Evolutionary conservation across 495 filamentous ascomycete species (phyloP).

Genomic region (Astrothelium macrocarpum): DNA sequence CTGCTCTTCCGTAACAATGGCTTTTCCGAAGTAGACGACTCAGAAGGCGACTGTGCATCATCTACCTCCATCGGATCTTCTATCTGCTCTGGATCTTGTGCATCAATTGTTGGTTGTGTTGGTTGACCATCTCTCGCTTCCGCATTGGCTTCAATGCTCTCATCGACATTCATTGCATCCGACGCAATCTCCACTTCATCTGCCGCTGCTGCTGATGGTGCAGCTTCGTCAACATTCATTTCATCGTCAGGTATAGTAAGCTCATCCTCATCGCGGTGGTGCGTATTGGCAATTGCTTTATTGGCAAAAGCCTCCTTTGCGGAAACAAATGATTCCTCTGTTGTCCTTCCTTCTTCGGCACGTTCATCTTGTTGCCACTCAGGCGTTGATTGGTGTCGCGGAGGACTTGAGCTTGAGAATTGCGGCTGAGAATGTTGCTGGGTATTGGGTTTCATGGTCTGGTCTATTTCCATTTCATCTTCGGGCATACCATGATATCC

Average conservation of each 20-base stretch:
- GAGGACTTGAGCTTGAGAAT: background rate
- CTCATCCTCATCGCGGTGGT: conserved; percentile 12
- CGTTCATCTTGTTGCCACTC: conserved; percentile 13
- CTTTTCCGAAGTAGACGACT: conserved; percentile 51
- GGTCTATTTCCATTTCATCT: conserved; percentile 40
- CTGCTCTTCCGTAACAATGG: conserved; percentile 81
- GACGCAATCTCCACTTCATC: conserved; percentile 7
- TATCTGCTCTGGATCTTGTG: conserved; percentile 25
- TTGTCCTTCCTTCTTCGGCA: conserved; percentile 35
- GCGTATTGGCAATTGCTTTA: conserved; percentile 30
- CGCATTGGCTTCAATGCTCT: background rate
- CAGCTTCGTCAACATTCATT: conserved; percentile 6
- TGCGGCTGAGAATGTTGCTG: background rate
- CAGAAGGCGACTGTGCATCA: conserved; percentile 50
- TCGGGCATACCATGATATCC: conserved; percentile 73
- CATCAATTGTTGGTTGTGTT: conserved; percentile 7
- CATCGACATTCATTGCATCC: conserved; percentile 8
- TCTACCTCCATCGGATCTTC: conserved; percentile 41
- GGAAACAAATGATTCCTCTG: conserved; percentile 56
- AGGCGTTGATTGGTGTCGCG: background rate
- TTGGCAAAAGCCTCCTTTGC: conserved; percentile 48
- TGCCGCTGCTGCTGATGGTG: background rate
- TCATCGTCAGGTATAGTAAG: conserved; percentile 2
- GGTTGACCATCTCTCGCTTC: background rate
- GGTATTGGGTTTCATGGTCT: background rate